Conservation (phyloP, 208 protist genomes). For the Phytomonas serpens region DNA sequence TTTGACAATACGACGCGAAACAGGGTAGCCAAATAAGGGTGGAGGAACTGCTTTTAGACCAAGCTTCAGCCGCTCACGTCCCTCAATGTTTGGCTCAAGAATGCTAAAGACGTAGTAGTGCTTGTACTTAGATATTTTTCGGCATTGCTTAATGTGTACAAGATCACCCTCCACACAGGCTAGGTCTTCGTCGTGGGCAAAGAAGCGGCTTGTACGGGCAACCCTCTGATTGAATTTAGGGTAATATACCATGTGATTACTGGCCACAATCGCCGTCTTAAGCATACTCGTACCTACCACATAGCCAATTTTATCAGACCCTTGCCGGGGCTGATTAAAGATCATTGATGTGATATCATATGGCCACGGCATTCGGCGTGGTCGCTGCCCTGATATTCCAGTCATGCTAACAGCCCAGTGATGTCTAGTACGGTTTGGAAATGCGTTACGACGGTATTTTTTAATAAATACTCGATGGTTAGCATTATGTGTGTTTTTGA, state of each 20-base stretch:
- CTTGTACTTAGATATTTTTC: conserved; percentile 92
- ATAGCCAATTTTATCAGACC: conserved; percentile 90
- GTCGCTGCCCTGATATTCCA: conserved; percentile 73
- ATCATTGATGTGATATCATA: conserved; percentile 91
- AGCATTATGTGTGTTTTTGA: conserved; percentile 84
- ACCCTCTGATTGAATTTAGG: conserved; percentile 91
- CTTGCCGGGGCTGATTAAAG: conserved; percentile 86
- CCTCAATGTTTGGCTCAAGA: conserved; percentile 88
- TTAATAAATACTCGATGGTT: conserved; percentile 85
- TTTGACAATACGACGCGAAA: conserved; percentile 86
- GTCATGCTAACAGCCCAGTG: conserved; percentile 90
- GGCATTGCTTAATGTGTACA: conserved; percentile 89
- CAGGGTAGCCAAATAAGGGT: conserved; percentile 85
- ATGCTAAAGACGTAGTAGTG: conserved; percentile 93
- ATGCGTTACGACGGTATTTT: conserved; percentile 86
- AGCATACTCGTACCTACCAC: conserved; percentile 91
- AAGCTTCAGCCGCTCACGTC: conserved; percentile 84
- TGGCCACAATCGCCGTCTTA: conserved; percentile 85
- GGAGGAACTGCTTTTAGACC: conserved; percentile 83
- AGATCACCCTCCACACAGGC: conserved; percentile 89
- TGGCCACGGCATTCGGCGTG: conserved; percentile 88
- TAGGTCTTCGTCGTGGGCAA: conserved; percentile 90
- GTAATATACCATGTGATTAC: conserved; percentile 91
- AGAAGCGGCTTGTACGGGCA: conserved; percentile 86
- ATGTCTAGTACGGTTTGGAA: conserved; percentile 86